A percentile compares a stretch with the other conserved stretches of the same genome.
These are phyloP conservation scores for Bruguiera sexangula DNA, from an alignment of 345 rosid species.

Conservation along the genomic window DNA sequence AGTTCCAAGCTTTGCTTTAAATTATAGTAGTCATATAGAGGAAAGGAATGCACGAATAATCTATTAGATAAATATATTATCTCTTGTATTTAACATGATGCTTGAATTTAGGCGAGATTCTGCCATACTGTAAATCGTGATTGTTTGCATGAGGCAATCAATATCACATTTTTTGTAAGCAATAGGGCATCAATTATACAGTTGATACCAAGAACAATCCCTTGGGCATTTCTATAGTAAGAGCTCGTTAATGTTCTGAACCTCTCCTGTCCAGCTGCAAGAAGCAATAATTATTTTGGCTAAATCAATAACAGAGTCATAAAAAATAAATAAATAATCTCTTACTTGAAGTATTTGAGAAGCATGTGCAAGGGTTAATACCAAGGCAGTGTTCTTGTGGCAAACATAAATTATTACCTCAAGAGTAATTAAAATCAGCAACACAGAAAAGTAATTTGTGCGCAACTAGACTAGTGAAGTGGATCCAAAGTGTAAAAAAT, in stretches of 20 bases:
- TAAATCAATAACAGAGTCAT: not conserved
- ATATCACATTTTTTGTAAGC: slow-evolving; percentile 2
- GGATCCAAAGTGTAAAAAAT: no score
- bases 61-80: no score
- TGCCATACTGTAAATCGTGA: not conserved
- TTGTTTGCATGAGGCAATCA: not conserved
- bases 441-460: no score
- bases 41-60: not conserved
- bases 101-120: no score
- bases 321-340: not conserved
- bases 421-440: not conserved
- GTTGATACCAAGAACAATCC: slow-evolving; percentile 73
- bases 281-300: slow-evolving; percentile 1
- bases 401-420: not conserved
- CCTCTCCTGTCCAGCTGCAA: slow-evolving; percentile 97
- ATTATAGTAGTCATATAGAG: not conserved
- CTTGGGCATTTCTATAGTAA: slow-evolving; percentile 89
- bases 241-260: slow-evolving; percentile 90
- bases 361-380: not conserved
- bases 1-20: not conserved
- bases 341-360: not conserved
- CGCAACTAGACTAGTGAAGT: no score
- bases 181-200: not conserved
- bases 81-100: no score
- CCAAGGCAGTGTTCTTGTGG: no score